Evolutionary conservation across 805 yeast species (phyloP).

Genomic region (Torulaspora microellipsoides): DNA sequence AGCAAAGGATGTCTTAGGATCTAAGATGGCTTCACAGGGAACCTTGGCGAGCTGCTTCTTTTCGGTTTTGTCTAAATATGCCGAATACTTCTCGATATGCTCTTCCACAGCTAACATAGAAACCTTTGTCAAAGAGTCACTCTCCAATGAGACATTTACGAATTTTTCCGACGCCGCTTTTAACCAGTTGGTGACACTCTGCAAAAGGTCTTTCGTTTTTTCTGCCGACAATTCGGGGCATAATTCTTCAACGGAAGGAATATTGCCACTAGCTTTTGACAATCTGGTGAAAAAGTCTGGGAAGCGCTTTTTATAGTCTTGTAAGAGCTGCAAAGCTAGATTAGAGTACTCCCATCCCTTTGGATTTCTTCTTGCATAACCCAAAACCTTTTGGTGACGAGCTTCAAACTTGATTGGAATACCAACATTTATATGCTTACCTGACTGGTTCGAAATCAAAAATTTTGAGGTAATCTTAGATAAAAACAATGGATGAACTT

Average conservation of each 20-base stretch:
- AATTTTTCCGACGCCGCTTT: constrained; percentile 51
- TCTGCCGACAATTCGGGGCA: constrained; percentile 36
- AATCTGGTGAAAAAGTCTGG: constrained; percentile 52
- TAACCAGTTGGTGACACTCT: constrained; percentile 39
- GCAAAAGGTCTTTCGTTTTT: constrained; percentile 28
- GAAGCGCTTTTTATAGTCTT: constrained; percentile 57
- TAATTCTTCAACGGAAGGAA: constrained; percentile 31
- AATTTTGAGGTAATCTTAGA: constrained; percentile 74
- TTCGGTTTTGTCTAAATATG: constrained; percentile 42
- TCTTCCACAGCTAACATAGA: constrained; percentile 66
- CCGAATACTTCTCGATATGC: constrained; percentile 44
- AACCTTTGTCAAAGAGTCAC: constrained; percentile 68
- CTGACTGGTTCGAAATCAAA: constrained; percentile 51
- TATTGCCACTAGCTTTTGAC: constrained; percentile 22
- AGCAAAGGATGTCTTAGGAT: constrained; percentile 68
- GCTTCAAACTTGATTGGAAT: constrained; percentile 79
- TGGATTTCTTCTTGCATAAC: constrained; percentile 65
- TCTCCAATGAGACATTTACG: constrained; percentile 63
- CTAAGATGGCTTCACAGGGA: constrained; percentile 76
- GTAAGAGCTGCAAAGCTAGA: constrained; percentile 61
- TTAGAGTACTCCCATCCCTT: constrained; percentile 82
- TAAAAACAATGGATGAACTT: constrained; percentile 58
- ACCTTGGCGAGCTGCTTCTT: constrained; percentile 68
- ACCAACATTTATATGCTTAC: constrained; percentile 65
- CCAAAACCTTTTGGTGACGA: constrained; percentile 76